phyloP scores from a whole-genome alignment of 2,329 filamentous ascomycete genomes.

The Penicillium sp. region DNA sequence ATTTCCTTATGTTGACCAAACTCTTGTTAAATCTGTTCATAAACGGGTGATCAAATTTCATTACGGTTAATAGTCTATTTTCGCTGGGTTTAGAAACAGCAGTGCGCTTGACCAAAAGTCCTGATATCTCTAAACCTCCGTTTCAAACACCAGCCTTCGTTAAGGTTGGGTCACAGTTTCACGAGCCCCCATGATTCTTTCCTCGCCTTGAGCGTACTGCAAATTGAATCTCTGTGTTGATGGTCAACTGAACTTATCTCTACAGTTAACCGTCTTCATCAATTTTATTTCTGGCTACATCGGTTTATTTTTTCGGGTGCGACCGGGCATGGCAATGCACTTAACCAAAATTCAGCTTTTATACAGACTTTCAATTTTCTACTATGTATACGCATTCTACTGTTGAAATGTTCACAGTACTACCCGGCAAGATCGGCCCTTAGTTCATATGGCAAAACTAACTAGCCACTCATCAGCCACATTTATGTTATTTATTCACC shows the following conservation, averaged over 20 bases:
- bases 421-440: neutral
- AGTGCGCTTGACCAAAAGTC: neutral
- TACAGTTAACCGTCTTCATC: conserved; percentile 1
- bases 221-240: conserved; percentile 1
- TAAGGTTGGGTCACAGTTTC: neutral
- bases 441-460: neutral
- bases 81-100: neutral
- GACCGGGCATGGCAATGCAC: neutral
- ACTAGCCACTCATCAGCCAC: conserved; percentile 5
- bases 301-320: conserved; percentile 2
- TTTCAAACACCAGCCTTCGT: neutral
- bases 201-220: conserved; percentile 1
- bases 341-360: conserved; percentile 2
- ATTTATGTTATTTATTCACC: neutral
- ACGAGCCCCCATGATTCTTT: conserved; percentile 1
- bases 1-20: neutral
- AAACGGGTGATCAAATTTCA: neutral
- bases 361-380: conserved; percentile 3
- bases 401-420: neutral
- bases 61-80: neutral
- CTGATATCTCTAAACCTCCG: no score
- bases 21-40: neutral
- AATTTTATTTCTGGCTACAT: neutral
- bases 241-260: neutral
- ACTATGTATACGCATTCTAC: neutral